Percentiles rank a stretch among this genome's conserved stretches.
These are phyloP conservation scores for Phoma sp. DNA, from an alignment of 2,329 filamentous ascomycete species.

Conservation along the genomic window DNA sequence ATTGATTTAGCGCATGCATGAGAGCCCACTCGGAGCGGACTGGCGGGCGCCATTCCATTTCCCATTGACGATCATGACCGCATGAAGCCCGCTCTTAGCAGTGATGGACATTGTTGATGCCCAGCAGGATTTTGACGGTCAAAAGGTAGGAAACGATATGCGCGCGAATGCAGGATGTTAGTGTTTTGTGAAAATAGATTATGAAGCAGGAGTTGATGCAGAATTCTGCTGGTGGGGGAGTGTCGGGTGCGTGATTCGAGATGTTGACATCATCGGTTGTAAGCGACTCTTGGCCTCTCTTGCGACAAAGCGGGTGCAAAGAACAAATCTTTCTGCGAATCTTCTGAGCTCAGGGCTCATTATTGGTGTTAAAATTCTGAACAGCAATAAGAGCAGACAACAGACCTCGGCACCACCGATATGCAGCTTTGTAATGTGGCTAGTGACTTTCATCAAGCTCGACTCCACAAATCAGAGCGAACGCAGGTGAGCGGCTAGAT, in stretches of 20 bases:
- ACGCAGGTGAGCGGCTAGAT: conserved; percentile 8
- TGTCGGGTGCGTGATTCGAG: conserved; percentile 3
- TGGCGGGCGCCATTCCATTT: conserved; percentile 22
- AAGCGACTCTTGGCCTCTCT: conserved; percentile 22
- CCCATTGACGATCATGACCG: conserved; percentile 32
- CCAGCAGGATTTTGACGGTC: conserved; percentile 20
- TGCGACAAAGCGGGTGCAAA: conserved; percentile 1
- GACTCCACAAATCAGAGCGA: conserved; percentile 13
- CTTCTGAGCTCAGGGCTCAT: background rate
- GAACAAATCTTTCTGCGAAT: background rate
- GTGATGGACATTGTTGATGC: conserved; percentile 21
- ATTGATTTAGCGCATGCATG: conserved; percentile 16
- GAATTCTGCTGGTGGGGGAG: conserved; percentile 15
- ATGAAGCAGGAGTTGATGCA: conserved; percentile 25
- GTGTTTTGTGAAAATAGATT: conserved; percentile 25
- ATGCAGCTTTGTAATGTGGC: conserved; percentile 29
- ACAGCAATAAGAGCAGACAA: background rate
- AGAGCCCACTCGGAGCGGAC: conserved; percentile 16
- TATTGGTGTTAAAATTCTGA: background rate
- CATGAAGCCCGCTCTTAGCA: conserved; percentile 21
- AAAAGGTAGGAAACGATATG: conserved; percentile 22
- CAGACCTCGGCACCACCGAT: conserved; percentile 1
- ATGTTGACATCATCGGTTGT: conserved; percentile 33
- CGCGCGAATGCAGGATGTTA: conserved; percentile 10
- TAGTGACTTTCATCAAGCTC: conserved; percentile 21